Percentiles rank a stretch among this genome's conserved stretches.
Evolutionary conservation across 352 stramenopile genomes (phyloP).

Genomic region (Aphanomyces invadans): DNA sequence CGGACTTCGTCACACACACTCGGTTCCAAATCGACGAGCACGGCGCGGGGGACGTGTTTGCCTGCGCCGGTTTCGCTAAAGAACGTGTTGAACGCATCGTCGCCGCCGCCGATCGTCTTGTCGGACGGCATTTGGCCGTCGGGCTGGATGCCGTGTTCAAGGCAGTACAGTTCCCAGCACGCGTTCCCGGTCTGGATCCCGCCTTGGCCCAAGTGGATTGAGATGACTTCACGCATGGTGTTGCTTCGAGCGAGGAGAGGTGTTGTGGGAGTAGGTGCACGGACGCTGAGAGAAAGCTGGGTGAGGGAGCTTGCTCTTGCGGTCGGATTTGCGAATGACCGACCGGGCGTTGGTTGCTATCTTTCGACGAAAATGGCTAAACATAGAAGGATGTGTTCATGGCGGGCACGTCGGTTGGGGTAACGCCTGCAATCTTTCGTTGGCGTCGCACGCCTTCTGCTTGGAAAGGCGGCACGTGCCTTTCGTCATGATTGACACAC

Average conservation of each 20-base stretch:
- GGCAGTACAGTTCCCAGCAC: slow-evolving; percentile 81
- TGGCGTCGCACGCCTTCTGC: too few species aligned
- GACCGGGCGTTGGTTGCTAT: too few species aligned
- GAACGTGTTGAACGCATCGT: slow-evolving; percentile 98
- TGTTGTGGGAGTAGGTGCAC: too few species aligned
- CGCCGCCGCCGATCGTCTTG: slow-evolving; percentile 88
- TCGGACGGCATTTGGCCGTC: slow-evolving; percentile 91
- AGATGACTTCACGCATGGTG: slow-evolving; percentile 72
- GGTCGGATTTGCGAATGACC: slow-evolving; percentile 25
- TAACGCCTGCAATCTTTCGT: too few species aligned
- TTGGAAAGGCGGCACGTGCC: too few species aligned
- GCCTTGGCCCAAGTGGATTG: slow-evolving; percentile 80
- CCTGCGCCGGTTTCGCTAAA: slow-evolving; percentile 89
- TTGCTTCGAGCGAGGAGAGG: slow-evolving; percentile 29
- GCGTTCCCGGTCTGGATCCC: slow-evolving; percentile 82
- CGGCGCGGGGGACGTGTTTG: slow-evolving; percentile 96
- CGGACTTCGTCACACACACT: slow-evolving; percentile 97
- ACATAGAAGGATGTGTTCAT: too few species aligned
- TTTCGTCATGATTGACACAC: too few species aligned
- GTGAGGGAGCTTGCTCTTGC: slow-evolving; percentile 63
- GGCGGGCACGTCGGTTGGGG: too few species aligned
- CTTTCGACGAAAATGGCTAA: too few species aligned
- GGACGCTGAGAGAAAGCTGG: too few species aligned
- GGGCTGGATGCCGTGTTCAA: slow-evolving; percentile 87
- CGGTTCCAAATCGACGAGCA: slow-evolving; percentile 97